These are phyloP conservation scores for Microcos paniculata DNA, from an alignment of 345 rosid species.

Conservation along the genomic window DNA sequence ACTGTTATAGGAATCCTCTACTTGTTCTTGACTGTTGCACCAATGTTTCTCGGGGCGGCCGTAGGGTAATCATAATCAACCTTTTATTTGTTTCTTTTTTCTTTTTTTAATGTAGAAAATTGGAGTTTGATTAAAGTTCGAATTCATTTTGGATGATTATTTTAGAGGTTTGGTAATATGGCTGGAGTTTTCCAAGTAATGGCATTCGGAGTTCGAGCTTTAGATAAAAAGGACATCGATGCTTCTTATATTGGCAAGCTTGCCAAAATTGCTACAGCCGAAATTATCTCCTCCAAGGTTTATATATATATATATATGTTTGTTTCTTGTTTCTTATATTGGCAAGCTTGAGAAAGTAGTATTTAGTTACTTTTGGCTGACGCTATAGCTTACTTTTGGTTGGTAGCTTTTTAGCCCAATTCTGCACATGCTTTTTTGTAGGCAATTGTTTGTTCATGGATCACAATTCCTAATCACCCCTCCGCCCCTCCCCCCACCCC, in stretches of 20 bases:
- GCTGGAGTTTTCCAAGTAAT: conserved; percentile 95
- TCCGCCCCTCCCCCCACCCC: no score
- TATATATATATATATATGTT: not conserved
- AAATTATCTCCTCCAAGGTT: conserved; percentile 94
- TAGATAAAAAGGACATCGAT: conserved; percentile 64
- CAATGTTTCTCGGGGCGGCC: conserved; percentile 82
- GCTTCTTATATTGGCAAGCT: conserved; percentile 75
- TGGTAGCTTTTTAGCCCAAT: not conserved
- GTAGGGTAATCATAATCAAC: conserved; percentile 55
- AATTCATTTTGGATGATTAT: conserved; percentile 11
- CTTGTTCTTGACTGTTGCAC: conserved; percentile 92
- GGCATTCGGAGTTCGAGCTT: conserved; percentile 73
- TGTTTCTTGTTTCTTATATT: not conserved
- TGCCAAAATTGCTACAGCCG: conserved; percentile 88
- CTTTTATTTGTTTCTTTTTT: not conserved
- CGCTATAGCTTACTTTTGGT: not conserved
- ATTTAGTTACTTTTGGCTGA: not conserved
- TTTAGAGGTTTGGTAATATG: conserved; percentile 85
- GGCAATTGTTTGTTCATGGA: not conserved
- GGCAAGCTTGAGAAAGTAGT: no score
- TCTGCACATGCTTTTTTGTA: not conserved
- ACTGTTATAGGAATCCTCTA: conserved; percentile 70
- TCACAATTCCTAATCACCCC: not conserved
- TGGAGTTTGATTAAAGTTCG: conserved; percentile 7
- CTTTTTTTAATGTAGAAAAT: not conserved